Evolutionary conservation across 139 green algal genomes (phyloP).

Genomic region (Chlorella vulgaris): DNA sequence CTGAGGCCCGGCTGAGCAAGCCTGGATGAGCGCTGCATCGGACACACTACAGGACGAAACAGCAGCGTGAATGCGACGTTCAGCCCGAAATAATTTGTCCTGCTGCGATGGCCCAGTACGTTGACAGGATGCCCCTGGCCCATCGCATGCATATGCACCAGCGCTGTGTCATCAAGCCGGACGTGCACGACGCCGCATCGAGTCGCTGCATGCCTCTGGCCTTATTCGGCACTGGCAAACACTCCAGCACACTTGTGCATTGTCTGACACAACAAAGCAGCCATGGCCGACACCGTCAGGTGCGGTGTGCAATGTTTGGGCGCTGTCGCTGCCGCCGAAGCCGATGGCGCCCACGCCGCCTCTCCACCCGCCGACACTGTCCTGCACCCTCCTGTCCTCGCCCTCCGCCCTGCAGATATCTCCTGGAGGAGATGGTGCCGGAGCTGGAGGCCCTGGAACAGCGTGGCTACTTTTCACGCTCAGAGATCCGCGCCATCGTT

Average conservation of each 20-base stretch:
- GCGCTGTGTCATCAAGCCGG: too few species aligned
- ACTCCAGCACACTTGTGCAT: neutral
- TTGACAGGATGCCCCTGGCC: too few species aligned
- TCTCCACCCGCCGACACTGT: too few species aligned
- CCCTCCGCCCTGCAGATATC: slow-evolving; percentile 49
- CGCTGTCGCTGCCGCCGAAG: neutral
- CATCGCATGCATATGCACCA: too few species aligned
- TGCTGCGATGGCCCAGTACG: too few species aligned
- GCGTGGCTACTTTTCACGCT: slow-evolving; percentile 84
- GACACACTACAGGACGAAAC: too few species aligned
- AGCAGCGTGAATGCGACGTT: too few species aligned
- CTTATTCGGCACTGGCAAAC: neutral
- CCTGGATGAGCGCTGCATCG: neutral
- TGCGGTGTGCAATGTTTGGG: neutral
- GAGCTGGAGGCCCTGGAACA: slow-evolving; percentile 92
- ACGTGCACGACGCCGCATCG: neutral
- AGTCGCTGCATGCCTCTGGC: neutral
- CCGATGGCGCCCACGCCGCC: too few species aligned
- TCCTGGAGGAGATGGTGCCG: slow-evolving; percentile 95
- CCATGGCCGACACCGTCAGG: slow-evolving; percentile 60
- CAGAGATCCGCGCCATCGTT: slow-evolving; percentile 81
- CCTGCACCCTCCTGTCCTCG: too few species aligned
- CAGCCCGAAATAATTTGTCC: too few species aligned
- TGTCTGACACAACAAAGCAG: neutral
- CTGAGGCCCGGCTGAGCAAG: neutral